These are phyloP conservation scores for Boletus pseudo-olivaceus DNA, from an alignment of 768 basidiomycete species.

Conservation along the genomic window DNA sequence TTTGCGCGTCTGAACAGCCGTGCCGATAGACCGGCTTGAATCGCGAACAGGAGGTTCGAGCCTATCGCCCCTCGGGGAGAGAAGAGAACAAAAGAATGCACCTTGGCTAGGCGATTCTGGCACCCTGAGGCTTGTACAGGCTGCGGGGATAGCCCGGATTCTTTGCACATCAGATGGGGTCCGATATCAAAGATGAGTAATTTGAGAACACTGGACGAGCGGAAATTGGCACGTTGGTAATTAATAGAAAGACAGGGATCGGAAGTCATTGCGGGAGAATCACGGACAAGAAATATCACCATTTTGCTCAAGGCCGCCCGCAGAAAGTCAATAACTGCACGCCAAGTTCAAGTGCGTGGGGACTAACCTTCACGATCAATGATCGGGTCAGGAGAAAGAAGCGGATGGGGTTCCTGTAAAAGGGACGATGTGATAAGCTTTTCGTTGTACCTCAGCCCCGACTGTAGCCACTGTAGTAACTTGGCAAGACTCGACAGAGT, in stretches of 20 bases:
- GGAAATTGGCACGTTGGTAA: constrained; percentile 7
- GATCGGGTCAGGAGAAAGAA: background rate
- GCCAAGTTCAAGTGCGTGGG: background rate
- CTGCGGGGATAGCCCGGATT: constrained; percentile 1
- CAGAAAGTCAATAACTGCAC: background rate
- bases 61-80: background rate
- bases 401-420: background rate
- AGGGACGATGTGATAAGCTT: constrained; percentile 13
- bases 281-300: background rate
- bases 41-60: background rate
- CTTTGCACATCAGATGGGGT: background rate
- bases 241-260: background rate
- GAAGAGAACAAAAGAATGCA: background rate
- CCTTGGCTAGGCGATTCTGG: background rate
- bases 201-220: background rate
- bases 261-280: background rate
- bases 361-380: background rate
- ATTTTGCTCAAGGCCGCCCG: background rate
- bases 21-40: background rate
- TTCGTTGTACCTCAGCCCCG: background rate
- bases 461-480: background rate
- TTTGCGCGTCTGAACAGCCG: background rate
- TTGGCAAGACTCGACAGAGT: background rate
- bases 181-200: background rate
- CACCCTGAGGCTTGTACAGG: background rate